Percentiles rank a stretch among this genome's conserved stretches.
phyloP scores from a whole-genome alignment of 2,329 filamentous ascomycete genomes.

The Apiospora aurea region DNA sequence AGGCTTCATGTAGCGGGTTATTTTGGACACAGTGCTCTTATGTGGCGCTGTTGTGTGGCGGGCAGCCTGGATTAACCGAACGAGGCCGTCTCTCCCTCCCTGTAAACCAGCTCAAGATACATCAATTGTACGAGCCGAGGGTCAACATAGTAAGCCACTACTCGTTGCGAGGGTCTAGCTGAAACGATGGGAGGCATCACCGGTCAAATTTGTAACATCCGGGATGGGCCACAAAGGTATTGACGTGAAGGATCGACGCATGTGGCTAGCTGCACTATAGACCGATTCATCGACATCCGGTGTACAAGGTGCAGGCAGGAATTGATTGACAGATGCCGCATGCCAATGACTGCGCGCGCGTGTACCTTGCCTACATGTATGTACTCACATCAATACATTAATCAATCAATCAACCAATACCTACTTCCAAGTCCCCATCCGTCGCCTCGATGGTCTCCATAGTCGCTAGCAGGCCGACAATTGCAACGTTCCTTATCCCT shows the following conservation, averaged over 20 bases:
- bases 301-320: not conserved
- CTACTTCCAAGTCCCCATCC: not conserved
- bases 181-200: not conserved
- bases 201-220: not conserved
- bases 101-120: not conserved
- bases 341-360: not conserved
- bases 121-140: not conserved
- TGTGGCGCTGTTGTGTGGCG: constrained; percentile 10
- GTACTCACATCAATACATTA: not conserved
- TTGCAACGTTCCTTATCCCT: constrained; percentile 19
- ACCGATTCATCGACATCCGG: not conserved
- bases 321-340: not conserved
- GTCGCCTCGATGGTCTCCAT: constrained; percentile 1
- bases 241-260: not conserved
- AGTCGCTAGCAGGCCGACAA: constrained; percentile 10
- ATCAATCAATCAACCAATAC: not conserved
- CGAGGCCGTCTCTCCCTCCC: not conserved
- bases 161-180: not conserved
- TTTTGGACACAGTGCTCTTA: not conserved
- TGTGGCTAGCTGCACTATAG: not conserved
- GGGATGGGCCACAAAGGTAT: not conserved
- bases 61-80: not conserved
- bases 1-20: not conserved
- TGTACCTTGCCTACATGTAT: not conserved
- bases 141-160: no score